Evolutionary conservation across 192 early-diverging fungal genomes (phyloP).

Genomic region (Coemansia sp.): DNA sequence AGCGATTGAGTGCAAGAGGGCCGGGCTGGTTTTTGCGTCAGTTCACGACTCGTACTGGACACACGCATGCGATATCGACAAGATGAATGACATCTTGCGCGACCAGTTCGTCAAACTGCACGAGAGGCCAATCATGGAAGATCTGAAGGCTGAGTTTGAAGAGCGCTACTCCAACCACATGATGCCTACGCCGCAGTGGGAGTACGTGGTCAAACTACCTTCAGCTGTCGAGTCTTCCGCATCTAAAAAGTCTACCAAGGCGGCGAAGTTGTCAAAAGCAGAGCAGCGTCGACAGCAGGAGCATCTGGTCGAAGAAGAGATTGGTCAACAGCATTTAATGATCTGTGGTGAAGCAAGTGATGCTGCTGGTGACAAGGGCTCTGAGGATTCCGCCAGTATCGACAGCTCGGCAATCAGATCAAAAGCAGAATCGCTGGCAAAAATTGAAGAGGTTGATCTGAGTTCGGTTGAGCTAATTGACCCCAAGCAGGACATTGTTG

Average conservation of each 20-base stretch:
- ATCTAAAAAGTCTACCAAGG: slow-evolving; percentile 1
- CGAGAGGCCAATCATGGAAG: slow-evolving; percentile 77
- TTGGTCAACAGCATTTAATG: slow-evolving; percentile 25
- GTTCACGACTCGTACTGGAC: slow-evolving; percentile 99
- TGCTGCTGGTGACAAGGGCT: not conserved
- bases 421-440: slow-evolving; percentile 1
- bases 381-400: not conserved
- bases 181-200: slow-evolving; percentile 56
- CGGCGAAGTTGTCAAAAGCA: slow-evolving; percentile 7
- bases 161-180: slow-evolving; percentile 72
- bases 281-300: slow-evolving; percentile 5
- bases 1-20: slow-evolving; percentile 77
- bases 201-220: slow-evolving; percentile 43
- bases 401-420: not conserved
- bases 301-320: slow-evolving; percentile 18
- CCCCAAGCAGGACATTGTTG: slow-evolving; percentile 23
- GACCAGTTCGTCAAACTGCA: slow-evolving; percentile 91
- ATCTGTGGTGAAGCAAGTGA: slow-evolving; percentile 10
- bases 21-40: slow-evolving; percentile 82
- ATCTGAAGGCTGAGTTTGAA: slow-evolving; percentile 77
- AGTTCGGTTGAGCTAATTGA: slow-evolving; percentile 26
- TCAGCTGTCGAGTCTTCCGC: not conserved
- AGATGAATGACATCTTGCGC: slow-evolving; percentile 80
- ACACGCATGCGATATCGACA: slow-evolving; percentile 85
- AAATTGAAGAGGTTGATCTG: slow-evolving; percentile 18